Evolutionary conservation across 768 basidiomycete species (phyloP), one percentile per base, ranked within the genome.

Genomic region (Fomitopsis serialis): DNA sequence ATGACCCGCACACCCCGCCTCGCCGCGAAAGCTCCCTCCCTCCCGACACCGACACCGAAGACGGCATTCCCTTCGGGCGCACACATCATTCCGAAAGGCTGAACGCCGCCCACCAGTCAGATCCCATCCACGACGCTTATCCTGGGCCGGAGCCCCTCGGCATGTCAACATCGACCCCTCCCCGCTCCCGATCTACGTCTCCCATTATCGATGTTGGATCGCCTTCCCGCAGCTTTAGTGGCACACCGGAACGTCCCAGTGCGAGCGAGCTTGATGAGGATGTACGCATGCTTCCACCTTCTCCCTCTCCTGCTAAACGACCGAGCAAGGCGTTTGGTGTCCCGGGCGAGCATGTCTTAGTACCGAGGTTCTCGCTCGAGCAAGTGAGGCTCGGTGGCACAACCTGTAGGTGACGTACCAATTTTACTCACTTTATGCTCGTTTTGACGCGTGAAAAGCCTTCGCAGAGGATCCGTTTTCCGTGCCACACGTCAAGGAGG

Each of bases 41-140:
- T 19, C 71, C 72, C 12, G 81, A 81, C 47, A 63, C 79, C n/a
- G 82, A 86, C 58, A 78, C 78, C 8, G 84, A 85, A 64, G 78
- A 77, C 52, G 84, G 84, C 2, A 68, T 86, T 49, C 82, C 82
- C 5, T 78, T 83, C 45, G 86, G 84, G 21, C 77, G 81, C 17
- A 77, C 75, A 19, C 85, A 84, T 65, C 85, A 84, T 58, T 73
- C 76, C 7, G 79, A 83, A 40, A 75, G 81, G 25, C 71, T 75
- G 40, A 74, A 74, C 45, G 74, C 74, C 35, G 78, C 76, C 56
- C 55, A 61, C 13, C 62, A 63, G 5, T 61, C 61, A 1, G 63
- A 64, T 21, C 58, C 62, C n/a, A n/a, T n/a, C 17, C 35, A 61
- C 15, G 21, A 51, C 42, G 36, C 32, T 7, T 49, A 55, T 13